Base-by-base conservation (phyloP, 2,329 filamentous ascomycete genomes). In the Penicillium sumatraense region DNA sequence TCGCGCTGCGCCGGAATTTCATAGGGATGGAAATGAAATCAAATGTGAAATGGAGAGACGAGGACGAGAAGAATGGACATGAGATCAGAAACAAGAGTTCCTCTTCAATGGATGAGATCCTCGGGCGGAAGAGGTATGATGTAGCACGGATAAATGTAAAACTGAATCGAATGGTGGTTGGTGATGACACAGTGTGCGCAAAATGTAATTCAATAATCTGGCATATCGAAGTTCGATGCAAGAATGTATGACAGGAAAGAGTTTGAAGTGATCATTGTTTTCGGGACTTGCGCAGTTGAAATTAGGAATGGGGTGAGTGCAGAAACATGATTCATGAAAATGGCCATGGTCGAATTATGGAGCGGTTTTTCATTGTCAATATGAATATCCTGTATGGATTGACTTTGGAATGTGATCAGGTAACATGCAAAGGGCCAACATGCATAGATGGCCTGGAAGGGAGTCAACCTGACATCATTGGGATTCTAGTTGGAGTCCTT, bases 281-380 rank as follows among this genome's bases (percentile, higher is more conserved):
- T 41, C 13, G 6, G 20, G 21, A 7, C 11, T 26, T 44, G 40
- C 23, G 24, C 18, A 10, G 21, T 27, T 13, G 23, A 26, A 10
- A 18, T 27, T 26, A 23, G 40, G 8, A 11, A 10, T 3, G 10
- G 36, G 11, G 11, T 13, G 35, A 31, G 40, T 36, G 36, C 29
- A 50, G 44, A 55, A 61, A 51, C 62, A 60, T 67, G 53, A 67
- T 58, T 66, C 64, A 40, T 67, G 38, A 66, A 49, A 27, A n/a
- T 20, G 18, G 42, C 35, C 27, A 20, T 26, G 16, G n/a, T 31
- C 42, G 23, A 27, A 16, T 31, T 23, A 11, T 27, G 16, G 23
- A 3, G 14, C 24, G 26, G 18, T 44, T 27, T 14, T 27, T 26
- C 20, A 11, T 11, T 23, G 23, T 10, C 40, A 4, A 27, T 0